Evolutionary conservation across 2,329 filamentous ascomycete species (phyloP), one percentile per base, ranked within the genome.

Genomic region (Fusarium devonianum): DNA sequence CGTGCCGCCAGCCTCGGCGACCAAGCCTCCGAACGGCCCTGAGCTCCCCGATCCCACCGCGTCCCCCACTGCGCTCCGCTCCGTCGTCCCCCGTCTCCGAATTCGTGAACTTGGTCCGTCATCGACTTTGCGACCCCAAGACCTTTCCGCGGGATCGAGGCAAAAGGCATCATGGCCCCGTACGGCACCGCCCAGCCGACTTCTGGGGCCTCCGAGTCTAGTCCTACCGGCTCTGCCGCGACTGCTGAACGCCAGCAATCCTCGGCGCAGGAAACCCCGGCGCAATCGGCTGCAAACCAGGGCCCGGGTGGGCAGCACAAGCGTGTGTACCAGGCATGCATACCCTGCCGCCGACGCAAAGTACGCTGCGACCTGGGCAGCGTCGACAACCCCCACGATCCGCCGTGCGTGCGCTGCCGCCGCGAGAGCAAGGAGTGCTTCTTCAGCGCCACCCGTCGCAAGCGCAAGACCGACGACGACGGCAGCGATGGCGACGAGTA

Each of bases 371-470:
- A 85, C 58, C 73, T 86, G 6, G 83, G 83, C 48, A 88, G 87
- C 66, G 93, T 97, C 69, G 94, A 97, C 74, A 93, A 94, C 65
- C 94, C 94, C 17, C 86, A 92, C 72, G 91, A 96, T 65, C 93
- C 93, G 45, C 94, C 94, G 3, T 99, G 94, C 72, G 89, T 93
- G 51, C 86, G 94, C 68, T 99, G 94, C 71, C 88, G 92, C 42
- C 87, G 94, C 62, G 94, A 99, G 78, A 91, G 88, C 76, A 97
- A 97, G 72, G 88, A 96, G 66, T 99, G 94, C 78, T 96, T 88
- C 80, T 99, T 99, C 78, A 96, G 92, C 56, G 90, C 92, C 14
- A 97, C 92, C 22, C 83, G 94, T 39, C 86, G 94, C 68, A 97
- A 97, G 84, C 85, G 92, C 69, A 95, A 94, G 79, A 81, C 81